Evolutionary conservation across 176 grass and related monocot genomes (phyloP).

Genomic region (Zea mays): DNA sequence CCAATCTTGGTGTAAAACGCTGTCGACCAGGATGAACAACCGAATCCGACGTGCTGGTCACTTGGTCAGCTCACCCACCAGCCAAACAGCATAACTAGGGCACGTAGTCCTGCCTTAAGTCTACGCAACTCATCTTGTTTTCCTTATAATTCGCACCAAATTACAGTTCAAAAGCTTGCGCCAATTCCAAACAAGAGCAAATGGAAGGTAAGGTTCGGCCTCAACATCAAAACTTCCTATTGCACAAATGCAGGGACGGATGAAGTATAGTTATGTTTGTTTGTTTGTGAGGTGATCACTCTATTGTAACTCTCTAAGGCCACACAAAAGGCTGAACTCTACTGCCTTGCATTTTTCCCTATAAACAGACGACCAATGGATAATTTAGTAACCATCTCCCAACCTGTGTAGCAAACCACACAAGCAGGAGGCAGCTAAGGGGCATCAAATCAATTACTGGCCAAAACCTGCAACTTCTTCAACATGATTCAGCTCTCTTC

Average conservation of each 20-base stretch:
- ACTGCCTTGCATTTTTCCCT: background rate
- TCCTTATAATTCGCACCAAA: background rate
- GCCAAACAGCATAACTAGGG: background rate
- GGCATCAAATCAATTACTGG: slow-evolving; percentile 1
- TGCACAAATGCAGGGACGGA: too few species aligned
- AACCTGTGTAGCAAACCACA: background rate
- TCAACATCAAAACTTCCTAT: slow-evolving; percentile 53
- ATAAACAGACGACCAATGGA: background rate
- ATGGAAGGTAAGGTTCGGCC: background rate
- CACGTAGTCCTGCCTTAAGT: background rate
- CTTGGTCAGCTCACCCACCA: background rate
- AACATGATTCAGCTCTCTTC: background rate
- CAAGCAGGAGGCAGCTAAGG: background rate
- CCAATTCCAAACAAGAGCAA: slow-evolving; percentile 10
- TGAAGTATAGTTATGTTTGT: too few species aligned
- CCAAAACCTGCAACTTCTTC: slow-evolving; percentile 15
- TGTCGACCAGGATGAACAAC: background rate
- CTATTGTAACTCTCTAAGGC: too few species aligned
- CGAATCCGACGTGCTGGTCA: background rate
- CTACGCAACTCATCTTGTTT: slow-evolving; percentile 2
- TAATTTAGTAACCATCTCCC: background rate
- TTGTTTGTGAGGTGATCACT: too few species aligned
- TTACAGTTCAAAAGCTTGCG: background rate
- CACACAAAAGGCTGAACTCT: too few species aligned
- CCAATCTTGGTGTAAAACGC: background rate